Base-by-base conservation (phyloP, 495 filamentous ascomycete species). In the Penicillium subrubescens region DNA sequence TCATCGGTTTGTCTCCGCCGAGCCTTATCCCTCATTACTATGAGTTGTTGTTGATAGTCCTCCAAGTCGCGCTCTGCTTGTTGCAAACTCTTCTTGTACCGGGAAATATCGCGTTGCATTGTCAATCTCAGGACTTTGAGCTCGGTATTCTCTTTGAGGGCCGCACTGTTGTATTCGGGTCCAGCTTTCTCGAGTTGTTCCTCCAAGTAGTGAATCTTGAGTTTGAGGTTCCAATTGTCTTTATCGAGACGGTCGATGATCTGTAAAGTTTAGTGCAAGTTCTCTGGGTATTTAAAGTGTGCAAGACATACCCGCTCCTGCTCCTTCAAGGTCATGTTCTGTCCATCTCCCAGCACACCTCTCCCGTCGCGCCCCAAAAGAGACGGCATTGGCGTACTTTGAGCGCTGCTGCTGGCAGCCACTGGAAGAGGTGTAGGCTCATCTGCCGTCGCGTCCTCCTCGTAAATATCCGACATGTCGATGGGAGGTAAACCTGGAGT, bases 171-270 rank as follows among this genome's bases (percentile, higher is more conserved):
- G 80, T 92, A 92, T 37, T 90, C 89, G 3, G 93, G 93, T 0
- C 95, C 96, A 27, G 88, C 85, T 72, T 94, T 96, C 41, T 89
- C 84, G 17, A 98, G 73, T 27, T 90, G 88, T 67, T 97, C 92
- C 75, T 94, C 93, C 31, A 99, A 82, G 69, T 94, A 98, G 77
- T 97, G 94, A 43, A 98, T 95, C 77, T 97, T 97, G 61, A 99
- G 85, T 77, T 99, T 99, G 43, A 99, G 82, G 64, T 96, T 96
- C 71, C 97, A 99, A 70, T 98, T 98, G 63, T 83, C 82, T 79
- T 98, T 99, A 74, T 98, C 92, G 64, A 98, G 93, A 71, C 90
- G 91, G 75, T 97, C 92, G 68, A 99, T 94, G 61, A 88, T 86
- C 88, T 90, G 61, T 31, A 37, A n/a, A 63, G 59, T 59, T 77